These are phyloP conservation scores for Lumnitzera racemosa DNA, from an alignment of 345 rosid species.

Conservation along the genomic window DNA sequence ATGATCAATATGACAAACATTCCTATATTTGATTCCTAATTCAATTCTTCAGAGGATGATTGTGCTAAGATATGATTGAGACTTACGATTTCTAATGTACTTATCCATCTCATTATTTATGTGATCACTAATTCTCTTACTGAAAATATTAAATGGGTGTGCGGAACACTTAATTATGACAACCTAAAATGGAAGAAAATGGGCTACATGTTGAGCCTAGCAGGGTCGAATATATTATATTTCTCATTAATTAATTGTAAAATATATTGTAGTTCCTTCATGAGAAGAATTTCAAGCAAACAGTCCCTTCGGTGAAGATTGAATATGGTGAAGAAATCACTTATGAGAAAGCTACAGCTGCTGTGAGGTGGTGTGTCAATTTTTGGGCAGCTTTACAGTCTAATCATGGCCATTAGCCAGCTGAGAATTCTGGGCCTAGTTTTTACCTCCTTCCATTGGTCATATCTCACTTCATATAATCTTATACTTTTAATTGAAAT, in stretches of 20 bases:
- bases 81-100: too few relatives aligned
- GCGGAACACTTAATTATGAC: too few relatives aligned
- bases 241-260: background rate
- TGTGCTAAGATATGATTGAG: too few relatives aligned
- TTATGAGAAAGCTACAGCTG: slow-evolving; percentile 32
- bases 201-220: too few relatives aligned
- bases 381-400: slow-evolving; percentile 56
- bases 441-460: slow-evolving; percentile 58
- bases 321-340: slow-evolving; percentile 35
- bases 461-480: background rate
- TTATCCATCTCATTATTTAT: too few relatives aligned
- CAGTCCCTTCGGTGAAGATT: slow-evolving; percentile 31
- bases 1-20: too few relatives aligned
- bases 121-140: too few relatives aligned
- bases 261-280: slow-evolving; percentile 30
- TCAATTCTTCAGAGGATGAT: too few relatives aligned
- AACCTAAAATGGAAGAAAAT: too few relatives aligned
- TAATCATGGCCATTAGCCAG: slow-evolving; percentile 60
- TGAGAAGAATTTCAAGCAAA: slow-evolving; percentile 49
- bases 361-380: slow-evolving; percentile 34
- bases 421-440: slow-evolving; percentile 48
- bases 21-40: too few relatives aligned
- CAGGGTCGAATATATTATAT: too few relatives aligned
- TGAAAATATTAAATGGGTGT: too few relatives aligned
- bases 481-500: background rate